Percentiles rank a stretch among this genome's conserved stretches.
These are phyloP conservation scores for Pneumocystis canis DNA, from an alignment of 1,139 yeast species.

Conservation along the genomic window DNA sequence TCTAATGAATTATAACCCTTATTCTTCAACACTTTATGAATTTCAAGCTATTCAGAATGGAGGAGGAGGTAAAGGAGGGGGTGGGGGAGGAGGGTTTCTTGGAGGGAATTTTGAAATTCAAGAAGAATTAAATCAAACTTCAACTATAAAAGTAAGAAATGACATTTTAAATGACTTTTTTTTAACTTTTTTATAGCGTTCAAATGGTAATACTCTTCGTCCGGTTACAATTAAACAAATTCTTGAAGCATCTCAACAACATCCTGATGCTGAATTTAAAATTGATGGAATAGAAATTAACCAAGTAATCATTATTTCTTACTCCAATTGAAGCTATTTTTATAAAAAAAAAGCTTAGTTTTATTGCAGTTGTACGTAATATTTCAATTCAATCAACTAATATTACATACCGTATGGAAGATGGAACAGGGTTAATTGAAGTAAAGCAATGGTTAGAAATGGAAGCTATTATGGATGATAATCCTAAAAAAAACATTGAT, in stretches of 20 bases:
- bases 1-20: neutral
- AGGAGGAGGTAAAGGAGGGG: no score
- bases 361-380: constrained; percentile 52
- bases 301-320: constrained; percentile 21
- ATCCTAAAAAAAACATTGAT: constrained; percentile 2
- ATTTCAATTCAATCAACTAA: constrained; percentile 25
- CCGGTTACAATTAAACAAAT: constrained; percentile 80
- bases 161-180: no score
- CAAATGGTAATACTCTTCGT: constrained; percentile 24
- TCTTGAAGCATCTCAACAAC: constrained; percentile 46
- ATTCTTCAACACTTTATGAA: neutral
- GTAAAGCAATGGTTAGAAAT: constrained; percentile 27
- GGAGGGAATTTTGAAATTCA: neutral
- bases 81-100: neutral
- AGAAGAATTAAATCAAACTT: neutral
- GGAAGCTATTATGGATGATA: constrained; percentile 4
- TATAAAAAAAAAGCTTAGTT: constrained; percentile 28
- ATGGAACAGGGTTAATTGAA: constrained; percentile 75
- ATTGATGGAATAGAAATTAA: constrained; percentile 49
- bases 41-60: neutral
- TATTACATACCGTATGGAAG: constrained; percentile 47
- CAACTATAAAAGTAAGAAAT: neutral
- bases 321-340: no score
- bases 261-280: constrained; percentile 62
- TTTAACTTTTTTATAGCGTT: neutral